Evolutionary conservation across 768 basidiomycete species (phyloP), one percentile per base, ranked within the genome.

Genomic region (Boletus huronensis): DNA sequence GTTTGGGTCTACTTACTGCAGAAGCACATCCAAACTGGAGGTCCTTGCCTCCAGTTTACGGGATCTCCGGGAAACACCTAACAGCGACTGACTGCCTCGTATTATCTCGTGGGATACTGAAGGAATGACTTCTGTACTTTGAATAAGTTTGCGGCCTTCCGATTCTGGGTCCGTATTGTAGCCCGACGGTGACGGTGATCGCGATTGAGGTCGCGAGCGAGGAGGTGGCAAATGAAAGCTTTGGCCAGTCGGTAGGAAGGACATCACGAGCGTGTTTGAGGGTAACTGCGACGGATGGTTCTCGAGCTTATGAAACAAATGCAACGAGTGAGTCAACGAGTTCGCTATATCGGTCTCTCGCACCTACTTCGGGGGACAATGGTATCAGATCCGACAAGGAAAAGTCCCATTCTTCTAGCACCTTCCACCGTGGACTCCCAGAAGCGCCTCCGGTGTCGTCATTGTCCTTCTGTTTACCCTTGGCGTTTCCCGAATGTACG

Each of bases 161-260:
- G 72, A 72, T 72, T 90, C 89, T 32, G 87, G 87, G 62, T 90
- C 88, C 2, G 89, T 89, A 28, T 78, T 78, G 63, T 88, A 89
- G 9, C 84, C 87, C 40, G 80, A 72, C 11, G 84, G 85, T n/a
- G 85, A 80, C 48, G 81, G 75, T 25, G 82, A 69, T 43, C 82
- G 75, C 41, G 63, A 65, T 58, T 59, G 63, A 25, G 56, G 61
- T 40, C 69, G 68, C 57, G 54, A 57, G 40, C 50, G 59, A 46
- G 68, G 59, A 36, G 71, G 60, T 21, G 84, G 82, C 23, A 86
- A 64, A 70, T 83, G 87, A 59, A 82, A 85, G n/a, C 74, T 75
- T 60, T 80, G 73, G 6, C 80, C 82, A 17, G 78, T 79, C 8
- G 87, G 86, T 14, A 81, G 75, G 49, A 93, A 76, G 16, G 81